A percentile compares a stretch with the other conserved stretches of the same genome.
Conservation (phyloP, 1,284 basidiomycete species). For the Hypsizygus ulmarius region DNA sequence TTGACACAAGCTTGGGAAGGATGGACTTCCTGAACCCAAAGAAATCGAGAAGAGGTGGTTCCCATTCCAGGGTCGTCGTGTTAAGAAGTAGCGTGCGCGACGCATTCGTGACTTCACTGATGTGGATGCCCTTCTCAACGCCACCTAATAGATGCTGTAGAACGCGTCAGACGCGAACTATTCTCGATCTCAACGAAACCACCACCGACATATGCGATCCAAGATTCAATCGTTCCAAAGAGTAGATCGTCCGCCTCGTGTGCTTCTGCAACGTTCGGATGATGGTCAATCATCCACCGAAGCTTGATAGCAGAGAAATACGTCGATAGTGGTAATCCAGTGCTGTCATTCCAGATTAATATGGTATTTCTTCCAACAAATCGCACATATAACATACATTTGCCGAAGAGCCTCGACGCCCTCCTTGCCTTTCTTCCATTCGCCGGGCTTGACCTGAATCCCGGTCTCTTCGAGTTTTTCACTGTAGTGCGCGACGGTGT, state of each 20-base stretch:
- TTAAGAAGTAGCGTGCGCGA: slow-evolving; percentile 95
- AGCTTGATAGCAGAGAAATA: slow-evolving; percentile 98
- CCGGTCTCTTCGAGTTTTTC: slow-evolving; percentile 73
- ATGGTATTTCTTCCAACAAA: slow-evolving; percentile 8
- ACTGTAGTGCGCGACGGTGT: slow-evolving; percentile 77
- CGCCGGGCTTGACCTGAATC: slow-evolving; percentile 68
- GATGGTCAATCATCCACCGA: slow-evolving; percentile 94
- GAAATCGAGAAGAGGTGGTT: slow-evolving; percentile 80
- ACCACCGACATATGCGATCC: slow-evolving; percentile 87
- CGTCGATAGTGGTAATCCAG: slow-evolving; percentile 90
- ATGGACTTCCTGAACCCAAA: slow-evolving; percentile 80
- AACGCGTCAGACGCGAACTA: slow-evolving; percentile 11
- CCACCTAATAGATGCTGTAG: slow-evolving; percentile 83
- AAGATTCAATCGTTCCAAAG: slow-evolving; percentile 96
- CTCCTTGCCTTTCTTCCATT: slow-evolving; percentile 68
- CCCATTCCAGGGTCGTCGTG: slow-evolving; percentile 81
- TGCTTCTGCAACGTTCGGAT: slow-evolving; percentile 77
- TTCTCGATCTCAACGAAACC: background rate
- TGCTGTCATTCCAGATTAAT: slow-evolving; percentile 43
- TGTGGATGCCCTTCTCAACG: slow-evolving; percentile 66
- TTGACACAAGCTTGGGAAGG: slow-evolving; percentile 87
- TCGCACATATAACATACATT: slow-evolving; percentile 49
- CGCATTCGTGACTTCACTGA: slow-evolving; percentile 95
- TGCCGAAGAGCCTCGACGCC: slow-evolving; percentile 65
- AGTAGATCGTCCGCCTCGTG: slow-evolving; percentile 81